Percentiles rank a stretch among this genome's conserved stretches.
phyloP scores from a whole-genome alignment of 306 rosid species.

The Heteromeles arbutifolia region DNA sequence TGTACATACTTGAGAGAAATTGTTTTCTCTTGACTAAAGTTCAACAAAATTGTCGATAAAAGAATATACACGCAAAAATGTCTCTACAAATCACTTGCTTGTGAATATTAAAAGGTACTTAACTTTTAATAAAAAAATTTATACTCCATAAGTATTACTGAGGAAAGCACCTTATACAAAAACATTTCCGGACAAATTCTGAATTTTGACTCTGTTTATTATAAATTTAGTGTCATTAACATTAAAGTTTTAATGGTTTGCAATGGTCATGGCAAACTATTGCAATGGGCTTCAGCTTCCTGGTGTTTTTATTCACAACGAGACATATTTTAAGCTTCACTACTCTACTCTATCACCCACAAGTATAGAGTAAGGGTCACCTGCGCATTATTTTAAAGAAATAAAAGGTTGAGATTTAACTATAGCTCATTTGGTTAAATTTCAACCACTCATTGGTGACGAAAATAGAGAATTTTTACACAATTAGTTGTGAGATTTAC shows the following conservation, averaged over 20 bases:
- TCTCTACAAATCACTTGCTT: not conserved
- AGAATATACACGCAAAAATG: not conserved
- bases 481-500: too few species aligned
- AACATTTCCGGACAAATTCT: not conserved
- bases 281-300: conserved; percentile 58
- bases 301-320: conserved; percentile 53
- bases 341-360: not conserved
- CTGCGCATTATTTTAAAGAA: too few species aligned
- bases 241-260: conserved; percentile 16
- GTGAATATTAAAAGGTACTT: not conserved
- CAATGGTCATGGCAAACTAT: conserved; percentile 99
- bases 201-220: too few species aligned
- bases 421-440: too few species aligned
- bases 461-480: too few species aligned
- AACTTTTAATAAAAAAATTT: not conserved
- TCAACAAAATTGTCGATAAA: not conserved
- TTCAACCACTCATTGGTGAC: too few species aligned
- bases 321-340: conserved; percentile 70
- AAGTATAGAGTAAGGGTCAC: too few species aligned
- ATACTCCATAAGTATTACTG: not conserved
- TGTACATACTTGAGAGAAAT: too few species aligned
- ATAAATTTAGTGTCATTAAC: not conserved
- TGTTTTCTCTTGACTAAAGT: too few species aligned
- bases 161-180: not conserved
- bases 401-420: too few species aligned